Base-by-base conservation (phyloP, 2,329 filamentous ascomycete genomes). In the Colletotrichum sp. region DNA sequence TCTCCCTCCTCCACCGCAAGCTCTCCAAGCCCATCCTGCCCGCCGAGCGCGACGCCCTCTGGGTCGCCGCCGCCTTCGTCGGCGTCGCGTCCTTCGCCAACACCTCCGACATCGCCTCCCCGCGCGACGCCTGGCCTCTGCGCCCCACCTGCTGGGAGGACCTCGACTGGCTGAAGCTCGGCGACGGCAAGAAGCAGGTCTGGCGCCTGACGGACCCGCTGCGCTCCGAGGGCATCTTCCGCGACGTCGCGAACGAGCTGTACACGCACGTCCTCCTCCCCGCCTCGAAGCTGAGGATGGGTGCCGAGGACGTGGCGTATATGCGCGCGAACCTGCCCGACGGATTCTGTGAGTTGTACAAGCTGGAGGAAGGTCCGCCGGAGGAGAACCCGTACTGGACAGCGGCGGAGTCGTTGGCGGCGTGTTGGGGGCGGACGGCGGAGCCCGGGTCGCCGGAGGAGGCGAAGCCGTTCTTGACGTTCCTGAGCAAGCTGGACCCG, bases 91-190 rank as follows among this genome's bases (percentile, higher is more conserved):
- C 87, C 10, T 87, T 90, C 74, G 86, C 86, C 39, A 85, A 85
- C 28, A 80, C 89, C 13, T 13, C 44, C 26, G 87, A 89, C 36
- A 83, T 84, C 1, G 75, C 79, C 1, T 82, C 83, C 1, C 83
- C 89, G 0, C 81, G 87, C 66, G 81, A 89, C 71, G 85, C 89
- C 3, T 94, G 92, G 92, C 92, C 92, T 1, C 82, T 93, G 3
- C 88, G 85, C 49, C 77, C 82, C 3, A 80, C 84, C 0, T 83
- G 83, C 1, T 75, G 83, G 1, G 79, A 82, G 1, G 90, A 92
- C 76, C 83, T 93, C 2, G 86, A 90, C 78, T 94, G 92, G 92
- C 80, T 93, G 3, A 88, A 85, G 66, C 87, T 93, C 80, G 87
- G 85, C 73, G 86, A 90, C 15, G 90, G 90, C 0, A 93, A 93